phyloP scores from a whole-genome alignment of 345 rosid species.

The Durio zibethinus region DNA sequence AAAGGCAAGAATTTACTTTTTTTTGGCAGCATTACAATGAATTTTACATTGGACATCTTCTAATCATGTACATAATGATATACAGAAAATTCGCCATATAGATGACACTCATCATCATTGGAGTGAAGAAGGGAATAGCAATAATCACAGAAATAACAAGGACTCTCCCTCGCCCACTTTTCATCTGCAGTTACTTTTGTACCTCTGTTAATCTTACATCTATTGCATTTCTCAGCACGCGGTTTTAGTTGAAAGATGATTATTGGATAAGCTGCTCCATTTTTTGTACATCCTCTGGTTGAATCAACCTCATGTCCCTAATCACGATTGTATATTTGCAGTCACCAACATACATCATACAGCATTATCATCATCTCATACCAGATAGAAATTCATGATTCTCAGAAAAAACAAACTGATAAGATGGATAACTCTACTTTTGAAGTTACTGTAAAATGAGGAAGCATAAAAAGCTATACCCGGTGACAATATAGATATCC shows the following conservation, averaged over 20 bases:
- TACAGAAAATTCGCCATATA: conserved; percentile 39
- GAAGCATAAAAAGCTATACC: conserved; percentile 30
- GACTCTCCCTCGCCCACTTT: conserved; percentile 68
- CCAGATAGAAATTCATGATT: too few relatives aligned
- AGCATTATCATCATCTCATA: too few relatives aligned
- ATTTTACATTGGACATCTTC: not conserved
- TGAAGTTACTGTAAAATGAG: not conserved
- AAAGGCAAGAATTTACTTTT: too few relatives aligned
- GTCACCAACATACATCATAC: conserved; percentile 32
- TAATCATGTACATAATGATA: conserved; percentile 54
- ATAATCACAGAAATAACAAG: conserved; percentile 71
- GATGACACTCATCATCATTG: conserved; percentile 33
- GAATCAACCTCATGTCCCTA: conserved; percentile 68
- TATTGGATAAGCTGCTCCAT: conserved; percentile 66
- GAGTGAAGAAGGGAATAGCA: conserved; percentile 68
- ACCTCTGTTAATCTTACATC: conserved; percentile 61
- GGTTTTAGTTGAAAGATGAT: conserved; percentile 42
- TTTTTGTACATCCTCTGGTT: conserved; percentile 67
- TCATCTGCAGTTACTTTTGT: conserved; percentile 54
- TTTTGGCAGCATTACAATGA: not conserved
- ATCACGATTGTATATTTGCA: conserved; percentile 84
- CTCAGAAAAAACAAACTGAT: too few relatives aligned
- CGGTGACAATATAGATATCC: conserved; percentile 86
- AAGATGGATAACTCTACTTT: not conserved
- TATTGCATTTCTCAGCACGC: conserved; percentile 54